Conservation (phyloP, 768 basidiomycete genomes). For the Leccinum incarnatum region DNA sequence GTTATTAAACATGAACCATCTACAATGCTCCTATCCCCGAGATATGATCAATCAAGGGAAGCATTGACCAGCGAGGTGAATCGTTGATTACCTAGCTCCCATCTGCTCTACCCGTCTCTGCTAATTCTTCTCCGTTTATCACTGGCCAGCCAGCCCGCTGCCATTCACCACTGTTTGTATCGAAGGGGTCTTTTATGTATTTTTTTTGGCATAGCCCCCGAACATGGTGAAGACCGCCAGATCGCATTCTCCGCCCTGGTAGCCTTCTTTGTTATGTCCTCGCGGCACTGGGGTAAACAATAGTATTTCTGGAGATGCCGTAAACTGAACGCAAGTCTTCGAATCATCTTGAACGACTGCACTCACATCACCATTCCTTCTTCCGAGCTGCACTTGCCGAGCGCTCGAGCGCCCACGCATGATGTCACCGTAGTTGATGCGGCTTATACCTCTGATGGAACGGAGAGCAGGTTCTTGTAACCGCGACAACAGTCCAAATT, state of each 20-base stretch:
- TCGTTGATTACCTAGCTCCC: not conserved
- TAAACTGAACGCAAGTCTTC: not conserved
- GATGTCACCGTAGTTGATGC: not conserved
- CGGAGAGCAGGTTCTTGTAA: not conserved
- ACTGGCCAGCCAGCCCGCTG: not conserved
- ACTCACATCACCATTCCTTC: not conserved
- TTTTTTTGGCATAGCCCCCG: not conserved
- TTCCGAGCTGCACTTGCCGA: slow-evolving; percentile 44
- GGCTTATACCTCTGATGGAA: not conserved
- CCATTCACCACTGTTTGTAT: not conserved
- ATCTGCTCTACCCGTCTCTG: not conserved
- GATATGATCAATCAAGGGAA: not conserved
- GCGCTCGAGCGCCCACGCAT: slow-evolving; percentile 23
- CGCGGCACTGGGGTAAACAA: not conserved
- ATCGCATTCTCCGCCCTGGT: not conserved
- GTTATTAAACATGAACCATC: not conserved
- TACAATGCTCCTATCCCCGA: not conserved
- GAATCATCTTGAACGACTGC: not conserved
- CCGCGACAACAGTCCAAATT: not conserved
- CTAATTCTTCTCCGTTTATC: not conserved
- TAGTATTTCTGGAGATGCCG: not conserved
- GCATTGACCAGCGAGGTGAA: not conserved
- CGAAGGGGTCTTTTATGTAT: not conserved
- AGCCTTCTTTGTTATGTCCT: not conserved
- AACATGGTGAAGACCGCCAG: not conserved